Evolutionary conservation across 352 stramenopile genomes (phyloP), one percentile per base, ranked within the genome.

Genomic region (Globisporangium uncinulatum): DNA sequence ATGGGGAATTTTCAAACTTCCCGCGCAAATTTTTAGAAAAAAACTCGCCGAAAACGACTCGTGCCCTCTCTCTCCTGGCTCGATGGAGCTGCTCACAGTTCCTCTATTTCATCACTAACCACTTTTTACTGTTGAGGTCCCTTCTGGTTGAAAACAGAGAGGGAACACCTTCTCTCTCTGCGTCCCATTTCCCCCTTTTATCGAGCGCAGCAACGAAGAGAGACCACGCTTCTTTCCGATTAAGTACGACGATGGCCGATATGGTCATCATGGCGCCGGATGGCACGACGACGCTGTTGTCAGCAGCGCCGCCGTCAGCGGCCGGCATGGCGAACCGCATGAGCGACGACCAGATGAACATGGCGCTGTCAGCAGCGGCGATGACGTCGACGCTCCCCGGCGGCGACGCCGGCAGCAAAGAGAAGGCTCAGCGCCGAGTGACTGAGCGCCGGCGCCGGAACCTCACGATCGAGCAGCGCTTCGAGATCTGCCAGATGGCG

Each of bases 401-500:
- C 21, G 20, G 24, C 46, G 36, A 6, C 46, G 20, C 1, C 46
- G 37, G 20, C 46, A 11, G 14, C 19, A 31, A 51, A 19, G 21
- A 51, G 46, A 45, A 46, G 15, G 21, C 50, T 13, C 50, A 32
- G 19, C 50, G 50, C 0, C 50, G 50, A 6, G 19, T 8, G 6
- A 13, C 19, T 2, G 50, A 55, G 29, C 32, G 50, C 3, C 57
- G 36, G 29, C 58, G 58, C 11, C 51, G 47, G 24, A 93, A 93
- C 70, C 75, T 93, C 39, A 93, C 83, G 59, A 79, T 89, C 63
- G 78, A 89, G 59, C 83, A 93, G 68, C 89, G 89, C 69, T 81
- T 79, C 0, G 63, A 83, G 41, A 91, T 93, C 64, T 93, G 83
- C 55, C 64, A 89, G 42, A 79, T 89, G 55, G 70, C 74, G 55